These are phyloP conservation scores for Leishmania guyanensis DNA, from an alignment of 208 protist genomes.

Conservation along the genomic window DNA sequence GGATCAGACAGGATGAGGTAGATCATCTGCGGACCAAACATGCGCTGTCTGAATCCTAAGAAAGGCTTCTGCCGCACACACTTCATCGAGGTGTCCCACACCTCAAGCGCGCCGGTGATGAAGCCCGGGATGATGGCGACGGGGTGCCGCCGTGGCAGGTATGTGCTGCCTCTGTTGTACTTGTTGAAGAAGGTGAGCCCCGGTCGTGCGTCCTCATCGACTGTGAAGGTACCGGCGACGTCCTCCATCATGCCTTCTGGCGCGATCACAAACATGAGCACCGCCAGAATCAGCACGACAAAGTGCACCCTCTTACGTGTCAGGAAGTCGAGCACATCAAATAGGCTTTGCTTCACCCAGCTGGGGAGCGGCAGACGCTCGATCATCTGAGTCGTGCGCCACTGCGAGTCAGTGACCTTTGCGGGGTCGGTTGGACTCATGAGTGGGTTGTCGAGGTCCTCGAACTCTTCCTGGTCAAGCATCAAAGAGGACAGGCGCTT, in stretches of 20 bases:
- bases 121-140: constrained; percentile 88
- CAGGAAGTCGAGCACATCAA: constrained; percentile 61
- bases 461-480: constrained; percentile 38
- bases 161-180: constrained; percentile 34
- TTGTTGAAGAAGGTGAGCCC: constrained; percentile 65
- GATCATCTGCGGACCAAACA: constrained; percentile 82
- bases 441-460: constrained; percentile 26
- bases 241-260: constrained; percentile 31
- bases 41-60: constrained; percentile 72
- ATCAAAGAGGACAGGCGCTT: constrained; percentile 16
- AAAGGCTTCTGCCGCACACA: constrained; percentile 54
- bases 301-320: constrained; percentile 54
- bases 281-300: constrained; percentile 31
- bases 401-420: constrained; percentile 27
- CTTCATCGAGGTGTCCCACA: constrained; percentile 71
- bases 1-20: constrained; percentile 77
- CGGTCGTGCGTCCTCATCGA: constrained; percentile 71
- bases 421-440: background rate
- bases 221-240: constrained; percentile 58
- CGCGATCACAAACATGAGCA: constrained; percentile 25
- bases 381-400: constrained; percentile 18
- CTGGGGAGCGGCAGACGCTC: constrained; percentile 36
- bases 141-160: constrained; percentile 66
- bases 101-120: constrained; percentile 85
- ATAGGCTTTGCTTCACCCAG: constrained; percentile 38